Conservation (phyloP, 352 stramenopile species). For the Thalassiosira pacifica region DNA sequence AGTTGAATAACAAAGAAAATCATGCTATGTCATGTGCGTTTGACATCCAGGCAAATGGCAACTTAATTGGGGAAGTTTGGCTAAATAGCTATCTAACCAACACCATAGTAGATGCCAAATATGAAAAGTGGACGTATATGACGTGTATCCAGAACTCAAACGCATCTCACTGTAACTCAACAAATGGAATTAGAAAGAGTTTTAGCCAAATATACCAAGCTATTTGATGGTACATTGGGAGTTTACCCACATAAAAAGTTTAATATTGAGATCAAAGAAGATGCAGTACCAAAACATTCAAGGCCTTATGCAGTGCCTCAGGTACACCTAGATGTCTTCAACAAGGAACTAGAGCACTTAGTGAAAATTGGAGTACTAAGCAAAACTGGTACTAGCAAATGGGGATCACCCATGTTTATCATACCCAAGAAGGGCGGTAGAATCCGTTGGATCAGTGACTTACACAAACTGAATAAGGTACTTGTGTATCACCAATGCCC, state of each 20-base stretch:
- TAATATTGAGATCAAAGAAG: constrained; percentile 38
- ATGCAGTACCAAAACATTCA: constrained; percentile 11
- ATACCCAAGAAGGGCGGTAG: constrained; percentile 67
- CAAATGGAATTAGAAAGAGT: constrained; percentile 1
- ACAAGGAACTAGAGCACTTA: constrained; percentile 28
- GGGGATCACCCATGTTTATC: constrained; percentile 48
- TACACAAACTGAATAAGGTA: constrained; percentile 43
- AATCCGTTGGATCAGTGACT: constrained; percentile 52
- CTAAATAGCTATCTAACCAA: constrained; percentile 2
- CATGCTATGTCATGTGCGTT: background rate
- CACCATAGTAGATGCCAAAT: background rate
- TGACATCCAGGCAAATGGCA: background rate
- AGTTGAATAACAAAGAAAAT: background rate
- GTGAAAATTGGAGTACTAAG: constrained; percentile 33
- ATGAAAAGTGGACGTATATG: background rate
- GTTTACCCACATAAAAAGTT: constrained; percentile 32
- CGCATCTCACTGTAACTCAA: background rate
- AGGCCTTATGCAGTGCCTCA: constrained; percentile 34
- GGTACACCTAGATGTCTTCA: constrained; percentile 28
- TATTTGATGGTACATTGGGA: constrained; percentile 54
- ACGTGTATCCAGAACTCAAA: background rate
- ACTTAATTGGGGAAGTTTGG: background rate
- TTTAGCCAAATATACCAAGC: constrained; percentile 26
- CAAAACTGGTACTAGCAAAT: constrained; percentile 20
- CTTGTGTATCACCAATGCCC: constrained; percentile 13